Evolutionary conservation across 495 filamentous ascomycete genomes (phyloP).

Genomic region (Trichocladium antarcticum): DNA sequence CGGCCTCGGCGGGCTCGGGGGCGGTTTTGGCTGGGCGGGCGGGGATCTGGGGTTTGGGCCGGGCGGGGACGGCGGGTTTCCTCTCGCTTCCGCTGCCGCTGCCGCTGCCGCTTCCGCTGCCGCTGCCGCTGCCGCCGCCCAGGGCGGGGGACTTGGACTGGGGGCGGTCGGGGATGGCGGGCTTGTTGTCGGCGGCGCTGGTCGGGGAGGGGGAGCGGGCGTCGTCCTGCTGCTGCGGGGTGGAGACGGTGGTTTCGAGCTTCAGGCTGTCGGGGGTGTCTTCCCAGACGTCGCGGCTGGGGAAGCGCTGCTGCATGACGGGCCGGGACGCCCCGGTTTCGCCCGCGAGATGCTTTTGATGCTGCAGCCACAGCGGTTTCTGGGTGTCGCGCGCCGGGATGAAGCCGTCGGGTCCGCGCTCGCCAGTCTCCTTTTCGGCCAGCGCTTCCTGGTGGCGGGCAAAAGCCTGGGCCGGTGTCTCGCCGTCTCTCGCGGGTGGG

Average conservation of each 20-base stretch:
- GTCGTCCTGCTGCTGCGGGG: constrained; percentile 44
- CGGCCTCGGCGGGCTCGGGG: constrained; percentile 33
- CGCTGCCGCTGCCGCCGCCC: no score
- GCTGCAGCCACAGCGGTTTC: constrained; percentile 35
- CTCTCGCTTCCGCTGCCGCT: constrained; percentile 38
- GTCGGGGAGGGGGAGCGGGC: constrained; percentile 7
- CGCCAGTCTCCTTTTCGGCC: constrained; percentile 38
- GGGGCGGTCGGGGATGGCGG: constrained; percentile 16
- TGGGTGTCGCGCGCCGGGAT: constrained; percentile 39
- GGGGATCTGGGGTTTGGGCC: constrained; percentile 75
- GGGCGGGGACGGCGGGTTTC: constrained; percentile 39
- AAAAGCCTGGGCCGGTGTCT: constrained; percentile 44
- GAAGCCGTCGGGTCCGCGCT: constrained; percentile 31
- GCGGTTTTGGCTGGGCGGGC: constrained; percentile 51
- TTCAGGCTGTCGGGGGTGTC: constrained; percentile 77
- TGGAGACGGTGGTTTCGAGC: constrained; percentile 66
- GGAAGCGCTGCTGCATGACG: constrained; percentile 60
- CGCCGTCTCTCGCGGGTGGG: constrained; percentile 26
- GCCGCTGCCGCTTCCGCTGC: no score
- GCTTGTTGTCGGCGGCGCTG: constrained; percentile 7
- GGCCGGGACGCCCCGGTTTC: constrained; percentile 40
- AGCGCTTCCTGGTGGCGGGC: constrained; percentile 45
- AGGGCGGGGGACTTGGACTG: constrained; percentile 13
- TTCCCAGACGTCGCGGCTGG: constrained; percentile 94
- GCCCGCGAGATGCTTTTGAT: constrained; percentile 31